Evolutionary conservation across 768 basidiomycete genomes (phyloP).

Genomic region (Psilocybe subaeruginosa): DNA sequence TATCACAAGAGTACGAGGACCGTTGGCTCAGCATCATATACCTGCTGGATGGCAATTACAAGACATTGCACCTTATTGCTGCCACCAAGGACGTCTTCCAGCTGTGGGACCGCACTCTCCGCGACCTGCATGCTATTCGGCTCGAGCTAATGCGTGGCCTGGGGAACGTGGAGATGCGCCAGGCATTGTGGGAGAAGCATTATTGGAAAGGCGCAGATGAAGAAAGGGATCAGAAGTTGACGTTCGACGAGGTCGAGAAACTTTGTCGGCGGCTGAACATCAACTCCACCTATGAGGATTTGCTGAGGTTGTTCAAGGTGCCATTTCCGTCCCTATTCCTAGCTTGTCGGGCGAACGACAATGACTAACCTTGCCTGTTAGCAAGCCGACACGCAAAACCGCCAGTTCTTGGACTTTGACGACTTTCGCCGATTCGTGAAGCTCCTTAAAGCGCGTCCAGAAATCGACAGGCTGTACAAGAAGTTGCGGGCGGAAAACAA

Average conservation of each 20-base stretch:
- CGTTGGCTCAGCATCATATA: constrained; percentile 92
- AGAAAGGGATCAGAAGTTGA: constrained; percentile 59
- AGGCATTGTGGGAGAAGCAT: constrained; percentile 81
- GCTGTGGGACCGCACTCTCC: constrained; percentile 69
- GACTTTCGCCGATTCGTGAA: constrained; percentile 89
- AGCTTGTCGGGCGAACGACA: neutral
- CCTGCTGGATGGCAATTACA: constrained; percentile 76
- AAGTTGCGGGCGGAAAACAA: constrained; percentile 34
- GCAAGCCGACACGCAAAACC: constrained; percentile 65
- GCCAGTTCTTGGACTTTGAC: constrained; percentile 72
- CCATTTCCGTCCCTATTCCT: neutral
- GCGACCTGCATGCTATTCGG: constrained; percentile 67
- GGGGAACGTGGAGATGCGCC: constrained; percentile 68
- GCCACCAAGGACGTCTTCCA: constrained; percentile 51
- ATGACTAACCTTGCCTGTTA: constrained; percentile 28
- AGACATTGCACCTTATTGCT: constrained; percentile 85
- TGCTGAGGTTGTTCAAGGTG: constrained; percentile 65
- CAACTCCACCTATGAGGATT: constrained; percentile 59
- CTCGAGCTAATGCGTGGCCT: constrained; percentile 76
- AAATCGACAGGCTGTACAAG: constrained; percentile 70
- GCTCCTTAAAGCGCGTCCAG: constrained; percentile 80
- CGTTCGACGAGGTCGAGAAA: constrained; percentile 76
- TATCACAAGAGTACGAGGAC: constrained; percentile 66
- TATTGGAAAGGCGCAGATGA: constrained; percentile 82
- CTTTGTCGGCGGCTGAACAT: constrained; percentile 76